Evolutionary conservation across 805 yeast species (phyloP).

Genomic region (Sugiyamaella valdiviana): DNA sequence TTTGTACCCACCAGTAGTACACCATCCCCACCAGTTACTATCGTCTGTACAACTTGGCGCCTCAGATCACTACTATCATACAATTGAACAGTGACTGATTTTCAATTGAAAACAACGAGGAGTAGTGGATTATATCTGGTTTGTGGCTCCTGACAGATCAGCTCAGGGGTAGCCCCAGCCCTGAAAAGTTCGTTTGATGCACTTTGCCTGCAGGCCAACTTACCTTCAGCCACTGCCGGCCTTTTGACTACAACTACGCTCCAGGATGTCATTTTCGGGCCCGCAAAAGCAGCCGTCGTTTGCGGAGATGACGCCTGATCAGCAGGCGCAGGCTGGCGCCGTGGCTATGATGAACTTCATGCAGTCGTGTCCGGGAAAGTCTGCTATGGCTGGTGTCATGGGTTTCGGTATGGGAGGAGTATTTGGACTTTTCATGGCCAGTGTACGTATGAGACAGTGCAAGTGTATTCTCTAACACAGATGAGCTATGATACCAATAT

Average conservation of each 20-base stretch:
- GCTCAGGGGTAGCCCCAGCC: neutral
- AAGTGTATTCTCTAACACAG: constrained; percentile 21
- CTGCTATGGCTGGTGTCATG: constrained; percentile 84
- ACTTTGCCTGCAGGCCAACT: too few species aligned
- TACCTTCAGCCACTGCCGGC: too few species aligned
- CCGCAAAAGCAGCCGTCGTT: constrained; percentile 29
- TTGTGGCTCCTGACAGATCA: neutral
- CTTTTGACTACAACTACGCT: neutral
- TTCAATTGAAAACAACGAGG: too few species aligned
- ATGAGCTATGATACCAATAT: constrained; percentile 85
- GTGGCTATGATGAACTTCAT: constrained; percentile 72
- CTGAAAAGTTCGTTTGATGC: neutral
- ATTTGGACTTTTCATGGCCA: constrained; percentile 83
- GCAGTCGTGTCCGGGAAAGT: constrained; percentile 92
- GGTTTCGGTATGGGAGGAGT: constrained; percentile 95
- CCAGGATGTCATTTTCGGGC: constrained; percentile 2
- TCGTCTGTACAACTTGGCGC: too few species aligned
- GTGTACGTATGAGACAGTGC: constrained; percentile 19
- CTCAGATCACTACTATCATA: too few species aligned
- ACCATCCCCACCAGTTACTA: too few species aligned
- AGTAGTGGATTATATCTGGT: neutral
- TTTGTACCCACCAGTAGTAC: too few species aligned
- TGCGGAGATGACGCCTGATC: constrained; percentile 78
- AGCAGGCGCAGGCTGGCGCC: constrained; percentile 90
- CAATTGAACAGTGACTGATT: too few species aligned